A percentile compares a stretch with the other conserved stretches of the same genome.
Evolutionary conservation across 1,284 basidiomycete genomes (phyloP).

Genomic region (Papiliotrema flavescens): DNA sequence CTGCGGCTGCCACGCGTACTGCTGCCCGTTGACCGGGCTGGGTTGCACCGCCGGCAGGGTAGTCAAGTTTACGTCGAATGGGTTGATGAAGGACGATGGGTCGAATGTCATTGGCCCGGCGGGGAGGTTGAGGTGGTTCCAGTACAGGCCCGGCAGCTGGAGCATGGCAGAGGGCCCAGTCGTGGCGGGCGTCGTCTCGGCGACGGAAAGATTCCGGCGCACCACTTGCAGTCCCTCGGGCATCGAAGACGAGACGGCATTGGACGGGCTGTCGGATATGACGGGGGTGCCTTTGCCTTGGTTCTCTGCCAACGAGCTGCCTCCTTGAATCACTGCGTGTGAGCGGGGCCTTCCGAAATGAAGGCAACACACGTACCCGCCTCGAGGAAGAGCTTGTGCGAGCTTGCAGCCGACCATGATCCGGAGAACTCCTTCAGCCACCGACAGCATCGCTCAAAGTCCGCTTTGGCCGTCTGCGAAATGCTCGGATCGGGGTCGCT

Average conservation of each 20-base stretch:
- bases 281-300: too few species aligned
- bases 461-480: constrained; percentile 30
- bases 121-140: constrained; percentile 28
- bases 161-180: constrained; percentile 12
- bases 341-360: neutral
- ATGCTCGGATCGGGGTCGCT: constrained; percentile 18
- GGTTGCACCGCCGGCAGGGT: too few species aligned
- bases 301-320: neutral
- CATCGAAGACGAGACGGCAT: constrained; percentile 18
- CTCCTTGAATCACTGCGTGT: constrained; percentile 36
- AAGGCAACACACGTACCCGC: constrained; percentile 24
- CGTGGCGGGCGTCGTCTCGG: neutral
- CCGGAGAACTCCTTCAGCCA: constrained; percentile 41
- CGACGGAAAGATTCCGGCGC: neutral
- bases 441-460: constrained; percentile 43
- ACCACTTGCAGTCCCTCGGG: constrained; percentile 7
- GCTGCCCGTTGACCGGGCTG: too few species aligned
- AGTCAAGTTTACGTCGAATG: too few species aligned
- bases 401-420: constrained; percentile 41
- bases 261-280: neutral
- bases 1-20: too few species aligned
- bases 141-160: constrained; percentile 38
- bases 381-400: constrained; percentile 45
- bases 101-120: neutral
- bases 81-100: too few species aligned